Evolutionary conservation across 192 early-diverging fungal species (phyloP), one percentile per base, ranked within the genome.

Genomic region (Gamsiella multidivaricata): DNA sequence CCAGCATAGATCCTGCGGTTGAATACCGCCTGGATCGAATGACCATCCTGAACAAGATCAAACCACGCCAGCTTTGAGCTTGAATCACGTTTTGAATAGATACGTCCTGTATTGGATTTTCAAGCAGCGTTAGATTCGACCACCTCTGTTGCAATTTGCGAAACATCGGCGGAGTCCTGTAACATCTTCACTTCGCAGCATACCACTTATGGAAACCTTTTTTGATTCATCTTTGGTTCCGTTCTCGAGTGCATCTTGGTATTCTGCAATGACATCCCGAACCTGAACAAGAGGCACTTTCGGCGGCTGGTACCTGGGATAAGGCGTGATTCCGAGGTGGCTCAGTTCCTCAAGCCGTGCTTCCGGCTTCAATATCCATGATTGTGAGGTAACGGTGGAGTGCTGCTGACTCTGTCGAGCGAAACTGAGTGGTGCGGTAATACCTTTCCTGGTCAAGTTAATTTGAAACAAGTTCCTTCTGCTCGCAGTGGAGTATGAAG

Each of bases 51-150:
- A 29, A 82, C 71, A 28, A 95, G 29, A 74, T 92, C 92, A 47
- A 88, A 84, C 81, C 94, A 95, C 8, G 91, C 78, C 41, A 94
- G 85, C 47, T 89, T 91, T 62, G 86, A 80, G 59, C 91, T 89
- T 12, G 93, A 90, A 32, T 91, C 91, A 17, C 94, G 83, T 61
- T 87, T 88, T 8, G 85, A 88, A 17, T 70, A 59, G 23, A 95
- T 80, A n/a, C 93, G 85, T 10, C 91, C 93, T 72, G 79, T 82
- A 7, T 32, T 23, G 10, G 18, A 53, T 10, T 33, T 33, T n/a
- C n/a, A n/a, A n/a, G n/a, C n/a, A n/a, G n/a, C n/a, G n/a, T n/a
- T n/a, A n/a, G n/a, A n/a, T n/a, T n/a, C n/a, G n/a, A n/a, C n/a
- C n/a, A n/a, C n/a, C n/a, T n/a, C n/a, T n/a, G n/a, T n/a, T n/a